Conservation (phyloP, 1,139 yeast species). For the Geotrichum candidum region DNA sequence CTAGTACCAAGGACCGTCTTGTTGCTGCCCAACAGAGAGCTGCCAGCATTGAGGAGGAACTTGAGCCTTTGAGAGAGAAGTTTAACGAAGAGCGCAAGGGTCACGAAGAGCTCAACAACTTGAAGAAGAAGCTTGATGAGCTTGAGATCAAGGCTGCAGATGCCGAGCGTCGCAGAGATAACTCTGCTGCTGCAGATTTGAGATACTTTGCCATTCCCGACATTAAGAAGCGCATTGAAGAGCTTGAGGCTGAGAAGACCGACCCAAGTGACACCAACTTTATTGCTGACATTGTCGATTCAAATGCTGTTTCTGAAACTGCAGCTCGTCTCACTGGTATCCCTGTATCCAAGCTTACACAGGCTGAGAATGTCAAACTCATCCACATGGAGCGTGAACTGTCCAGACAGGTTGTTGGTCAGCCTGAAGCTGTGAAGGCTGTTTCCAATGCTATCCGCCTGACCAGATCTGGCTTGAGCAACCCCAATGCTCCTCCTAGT, state of each 20-base stretch:
- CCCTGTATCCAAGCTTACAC: conserved; percentile 94
- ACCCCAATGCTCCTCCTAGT: conserved; percentile 94
- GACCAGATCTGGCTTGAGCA: conserved; percentile 90
- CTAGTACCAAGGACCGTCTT: conserved; percentile 79
- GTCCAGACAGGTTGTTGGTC: conserved; percentile 85
- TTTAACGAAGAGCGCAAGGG: conserved; percentile 86
- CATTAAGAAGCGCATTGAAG: conserved; percentile 65
- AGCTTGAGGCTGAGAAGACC: conserved; percentile 70
- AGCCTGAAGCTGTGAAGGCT: conserved; percentile 91
- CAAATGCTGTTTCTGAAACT: conserved; percentile 93
- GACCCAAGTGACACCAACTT: conserved; percentile 46
- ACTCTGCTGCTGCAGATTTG: conserved; percentile 90
- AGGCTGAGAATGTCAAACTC: conserved; percentile 89
- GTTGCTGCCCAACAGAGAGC: conserved; percentile 68
- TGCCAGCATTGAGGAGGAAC: conserved; percentile 78
- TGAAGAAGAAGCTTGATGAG: conserved; percentile 87
- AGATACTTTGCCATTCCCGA: conserved; percentile 96
- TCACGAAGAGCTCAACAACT: conserved; percentile 81
- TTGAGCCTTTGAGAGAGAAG: conserved; percentile 79
- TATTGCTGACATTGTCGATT: conserved; percentile 82
- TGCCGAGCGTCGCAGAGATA: conserved; percentile 95
- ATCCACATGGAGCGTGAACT: conserved; percentile 90
- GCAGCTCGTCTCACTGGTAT: conserved; percentile 97
- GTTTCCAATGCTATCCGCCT: conserved; percentile 92
- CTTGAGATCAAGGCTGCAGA: conserved; percentile 87